phyloP scores from a whole-genome alignment of 192 early-diverging fungal species.

The Linderina pennispora region DNA sequence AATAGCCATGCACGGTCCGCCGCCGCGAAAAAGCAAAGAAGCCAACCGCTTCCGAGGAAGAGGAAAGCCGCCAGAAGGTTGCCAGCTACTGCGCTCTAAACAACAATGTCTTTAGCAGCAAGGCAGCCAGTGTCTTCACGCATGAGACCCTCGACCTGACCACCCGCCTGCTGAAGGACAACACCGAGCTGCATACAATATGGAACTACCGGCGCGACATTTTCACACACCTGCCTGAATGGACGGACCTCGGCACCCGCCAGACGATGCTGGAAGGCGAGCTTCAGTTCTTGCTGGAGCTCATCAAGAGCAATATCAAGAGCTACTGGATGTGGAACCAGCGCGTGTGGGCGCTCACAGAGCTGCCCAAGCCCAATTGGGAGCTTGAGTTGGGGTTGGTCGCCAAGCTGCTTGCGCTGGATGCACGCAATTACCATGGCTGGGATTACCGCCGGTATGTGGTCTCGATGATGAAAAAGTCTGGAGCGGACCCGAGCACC shows the following conservation, averaged over 20 bases:
- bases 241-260: constrained; percentile 7
- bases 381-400: constrained; percentile 70
- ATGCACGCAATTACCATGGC: constrained; percentile 96
- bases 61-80: constrained; percentile 23
- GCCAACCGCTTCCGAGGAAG: constrained; percentile 18
- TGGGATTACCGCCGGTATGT: constrained; percentile 97
- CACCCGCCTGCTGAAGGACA: constrained; percentile 63
- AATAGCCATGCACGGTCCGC: no score
- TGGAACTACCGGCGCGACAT: constrained; percentile 91
- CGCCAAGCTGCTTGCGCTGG: constrained; percentile 71
- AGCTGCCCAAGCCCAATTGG: constrained; percentile 75
- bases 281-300: constrained; percentile 67
- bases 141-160: constrained; percentile 58
- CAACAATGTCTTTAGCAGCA: constrained; percentile 12
- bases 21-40: constrained; percentile 27
- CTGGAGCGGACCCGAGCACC: constrained; percentile 18
- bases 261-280: constrained; percentile 48
- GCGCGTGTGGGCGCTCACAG: constrained; percentile 81
- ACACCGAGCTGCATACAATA: constrained; percentile 89
- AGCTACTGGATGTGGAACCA: constrained; percentile 99
- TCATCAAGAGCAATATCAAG: constrained; percentile 77
- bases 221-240: constrained; percentile 29
- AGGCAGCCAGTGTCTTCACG: constrained; percentile 8
- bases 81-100: constrained; percentile 38
- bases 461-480: constrained; percentile 37